These are phyloP conservation scores for Narthecium ossifragum DNA, from an alignment of 106 monocot species.

Conservation along the genomic window DNA sequence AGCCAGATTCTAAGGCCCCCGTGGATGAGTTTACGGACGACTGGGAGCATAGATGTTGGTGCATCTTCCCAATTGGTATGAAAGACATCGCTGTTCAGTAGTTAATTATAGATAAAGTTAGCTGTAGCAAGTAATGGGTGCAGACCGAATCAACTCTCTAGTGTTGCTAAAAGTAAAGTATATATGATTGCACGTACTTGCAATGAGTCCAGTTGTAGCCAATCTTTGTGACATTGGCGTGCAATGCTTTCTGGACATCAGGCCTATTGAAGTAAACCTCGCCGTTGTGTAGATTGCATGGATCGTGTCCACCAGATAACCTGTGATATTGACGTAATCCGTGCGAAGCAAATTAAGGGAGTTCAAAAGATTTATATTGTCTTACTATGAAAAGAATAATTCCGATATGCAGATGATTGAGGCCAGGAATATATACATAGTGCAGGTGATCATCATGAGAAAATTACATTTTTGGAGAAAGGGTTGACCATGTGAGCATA, in stretches of 20 bases:
- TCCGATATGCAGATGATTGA: not conserved
- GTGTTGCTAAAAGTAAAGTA: no score
- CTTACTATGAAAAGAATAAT: no score
- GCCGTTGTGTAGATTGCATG: slow-evolving; percentile 6
- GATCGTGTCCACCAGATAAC: slow-evolving; percentile 13
- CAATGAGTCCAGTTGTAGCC: slow-evolving; percentile 30
- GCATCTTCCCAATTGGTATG: slow-evolving; percentile 6
- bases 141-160: no score
- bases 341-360: not conserved
- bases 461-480: slow-evolving; percentile 12
- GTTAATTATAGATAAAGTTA: no score
- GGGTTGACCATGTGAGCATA: not conserved
- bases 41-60: slow-evolving; percentile 3
- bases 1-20: slow-evolving; percentile 5
- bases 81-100: not conserved
- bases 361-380: no score
- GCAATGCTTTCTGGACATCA: slow-evolving; percentile 33
- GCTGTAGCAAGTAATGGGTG: no score
- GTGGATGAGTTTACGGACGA: slow-evolving; percentile 10
- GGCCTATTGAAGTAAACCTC: slow-evolving; percentile 21
- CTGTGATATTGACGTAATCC: not conserved
- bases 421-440: no score
- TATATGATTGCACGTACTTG: no score
- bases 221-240: slow-evolving; percentile 29
- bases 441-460: no score